Conservation (phyloP, 805 yeast species). For the Ogataea pini region DNA sequence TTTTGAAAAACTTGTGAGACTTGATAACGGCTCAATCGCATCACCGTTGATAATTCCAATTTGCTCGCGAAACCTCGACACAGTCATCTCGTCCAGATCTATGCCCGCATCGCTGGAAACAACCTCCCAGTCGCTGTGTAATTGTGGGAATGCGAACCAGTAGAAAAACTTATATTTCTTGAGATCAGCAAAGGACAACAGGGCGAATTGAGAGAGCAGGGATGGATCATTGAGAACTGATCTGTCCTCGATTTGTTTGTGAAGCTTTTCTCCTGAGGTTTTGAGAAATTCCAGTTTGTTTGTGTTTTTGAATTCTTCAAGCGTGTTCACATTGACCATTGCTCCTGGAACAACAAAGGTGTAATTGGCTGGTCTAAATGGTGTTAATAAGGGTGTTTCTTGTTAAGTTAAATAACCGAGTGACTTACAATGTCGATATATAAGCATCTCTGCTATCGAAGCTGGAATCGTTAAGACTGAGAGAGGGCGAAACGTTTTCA, state of each 20-base stretch:
- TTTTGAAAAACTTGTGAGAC: slow-evolving; percentile 11
- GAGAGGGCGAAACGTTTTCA: slow-evolving; percentile 33
- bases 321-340: slow-evolving; percentile 68
- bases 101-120: slow-evolving; percentile 11
- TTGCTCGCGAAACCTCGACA: slow-evolving; percentile 15
- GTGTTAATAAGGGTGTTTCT: background rate
- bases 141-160: slow-evolving; percentile 83
- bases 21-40: slow-evolving; percentile 11
- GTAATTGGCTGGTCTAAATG: slow-evolving; percentile 18
- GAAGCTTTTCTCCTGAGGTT: slow-evolving; percentile 32
- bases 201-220: slow-evolving; percentile 42
- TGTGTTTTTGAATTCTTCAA: slow-evolving; percentile 75
- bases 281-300: slow-evolving; percentile 64
- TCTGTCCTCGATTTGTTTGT: slow-evolving; percentile 34
- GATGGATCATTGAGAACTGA: slow-evolving; percentile 42
- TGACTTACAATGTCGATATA: slow-evolving; percentile 20
- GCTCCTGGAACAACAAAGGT: slow-evolving; percentile 36
- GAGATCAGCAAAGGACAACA: slow-evolving; percentile 80
- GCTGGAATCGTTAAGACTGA: slow-evolving; percentile 35
- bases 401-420: too few relatives aligned
- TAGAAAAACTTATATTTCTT: slow-evolving; percentile 85
- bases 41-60: slow-evolving; percentile 15
- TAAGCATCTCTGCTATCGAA: slow-evolving; percentile 27
- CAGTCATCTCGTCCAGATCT: background rate
- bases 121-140: slow-evolving; percentile 53